Evolutionary conservation across 2,329 filamentous ascomycete species (phyloP), one percentile per base, ranked within the genome.

Genomic region (Fusarium xylarioides): DNA sequence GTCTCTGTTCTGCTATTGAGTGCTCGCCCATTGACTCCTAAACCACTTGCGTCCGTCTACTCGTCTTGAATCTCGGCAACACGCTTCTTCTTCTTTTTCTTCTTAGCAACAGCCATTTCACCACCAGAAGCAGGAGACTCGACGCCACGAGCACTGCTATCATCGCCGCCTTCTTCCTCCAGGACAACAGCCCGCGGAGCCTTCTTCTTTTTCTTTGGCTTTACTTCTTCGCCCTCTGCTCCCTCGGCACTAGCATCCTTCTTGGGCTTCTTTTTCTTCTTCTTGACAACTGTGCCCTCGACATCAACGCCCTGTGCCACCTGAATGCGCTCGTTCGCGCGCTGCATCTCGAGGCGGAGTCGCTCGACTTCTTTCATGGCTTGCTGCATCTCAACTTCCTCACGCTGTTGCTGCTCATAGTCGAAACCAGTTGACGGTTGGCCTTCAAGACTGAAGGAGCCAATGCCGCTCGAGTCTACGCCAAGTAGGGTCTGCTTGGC

Each of bases 331-430:
- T 95, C 93, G 76, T 92, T 93, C 42, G 91, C 91, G 63, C 93
- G 85, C 82, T 95, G 93, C 95, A 98, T 97, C 82, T 97, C 94
- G 63, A 98, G 85, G 58, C 96, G 87, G 66, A 97, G 84, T 57
- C 91, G 87, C 84, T 98, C 95, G 7, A 99, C 93, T 81, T 98
- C 93, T 80, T 92, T 91, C 86, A 98, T 91, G 14, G 95, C 96
- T 77, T 90, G 91, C 49, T 90, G 91, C 94, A 98, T 97, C 82
- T 98, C 95, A 3, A 90, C 91, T 68, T 98, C 95, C 78, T 97
- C 94, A 21, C 89, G 89, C 79, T 92, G 89, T 72, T 91, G 89
- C 58, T 87, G 86, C 77, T 94, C 92, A 56, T 90, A 86, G 64
- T 93, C 89, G 53, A 88, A 84, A 1, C 79, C 79, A 42, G 75